Percentiles rank a stretch among this genome's conserved stretches.
phyloP scores from a whole-genome alignment of 768 basidiomycete genomes.

The Lactarius deliciosus region DNA sequence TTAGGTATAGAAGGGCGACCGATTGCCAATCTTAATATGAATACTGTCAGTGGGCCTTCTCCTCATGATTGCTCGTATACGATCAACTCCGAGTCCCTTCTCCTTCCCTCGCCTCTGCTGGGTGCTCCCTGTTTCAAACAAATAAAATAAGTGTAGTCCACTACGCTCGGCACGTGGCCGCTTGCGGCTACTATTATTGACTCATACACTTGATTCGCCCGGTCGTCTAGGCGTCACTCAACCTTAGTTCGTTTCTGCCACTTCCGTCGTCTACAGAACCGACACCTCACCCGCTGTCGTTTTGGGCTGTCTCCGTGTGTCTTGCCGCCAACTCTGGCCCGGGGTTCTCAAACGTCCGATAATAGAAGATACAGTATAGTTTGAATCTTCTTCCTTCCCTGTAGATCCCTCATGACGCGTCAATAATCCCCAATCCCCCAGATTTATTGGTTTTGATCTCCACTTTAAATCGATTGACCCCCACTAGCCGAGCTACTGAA shows the following conservation, averaged over 20 bases:
- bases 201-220: slow-evolving; percentile 1
- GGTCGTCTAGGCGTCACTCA: neutral
- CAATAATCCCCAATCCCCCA: slow-evolving; percentile 5
- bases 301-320: slow-evolving; percentile 3
- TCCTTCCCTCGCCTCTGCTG: slow-evolving; percentile 9
- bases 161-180: slow-evolving; percentile 10
- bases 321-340: neutral
- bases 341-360: slow-evolving; percentile 2
- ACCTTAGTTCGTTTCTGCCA: neutral
- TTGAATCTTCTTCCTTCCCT: slow-evolving; percentile 8
- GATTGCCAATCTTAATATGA: slow-evolving; percentile 16
- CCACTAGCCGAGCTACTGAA: neutral
- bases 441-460: slow-evolving; percentile 27
- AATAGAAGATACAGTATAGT: slow-evolving; percentile 15
- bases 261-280: neutral
- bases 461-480: slow-evolving; percentile 22
- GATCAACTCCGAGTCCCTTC: slow-evolving; percentile 13
- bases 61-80: slow-evolving; percentile 13
- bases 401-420: slow-evolving; percentile 23
- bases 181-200: slow-evolving; percentile 2
- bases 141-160: neutral
- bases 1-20: slow-evolving; percentile 20
- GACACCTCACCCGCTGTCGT: slow-evolving; percentile 1
- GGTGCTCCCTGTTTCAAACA: slow-evolving; percentile 15
- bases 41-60: slow-evolving; percentile 18